Evolutionary conservation across 345 rosid species (phyloP), one percentile per base, ranked within the genome.

Genomic region (Populus simonii): DNA sequence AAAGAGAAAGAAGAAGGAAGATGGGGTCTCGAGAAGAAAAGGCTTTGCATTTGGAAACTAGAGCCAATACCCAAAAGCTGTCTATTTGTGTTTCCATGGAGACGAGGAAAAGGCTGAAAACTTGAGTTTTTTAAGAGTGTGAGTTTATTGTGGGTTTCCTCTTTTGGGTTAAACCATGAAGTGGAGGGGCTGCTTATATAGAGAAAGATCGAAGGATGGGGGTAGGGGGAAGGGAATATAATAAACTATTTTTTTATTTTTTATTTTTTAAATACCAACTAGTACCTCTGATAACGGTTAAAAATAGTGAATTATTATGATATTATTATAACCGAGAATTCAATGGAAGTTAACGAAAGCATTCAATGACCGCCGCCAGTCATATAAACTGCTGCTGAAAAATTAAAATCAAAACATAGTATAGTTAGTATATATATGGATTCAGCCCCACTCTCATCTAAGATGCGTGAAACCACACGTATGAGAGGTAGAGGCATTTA

Each of bases 21-120:
- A 83, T 11, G 43, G 80, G 39, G 71, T 75, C 72, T 8, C 55
- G 81, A 43, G 77, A 73, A 9, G 89, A 73, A 36, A 84, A 49
- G 39, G 80, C 59, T 51, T 53, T 65, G 78, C 81, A 78, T 74
- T 81, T 85, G 83, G 83, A 76, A 71, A 79, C 59, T n/a, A 85
- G 80, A 49, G 83, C 83, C 11, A 89, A 70, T 7, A 77, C 18
- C 86, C 88, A 87, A 55, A 84, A 70, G 80, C 59, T 74, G 4
- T 89, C 89, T 8, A 71, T 35, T 23, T 77, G 71, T 11, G 86
- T 83, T 72, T 76, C 88, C 90, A 89, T 89, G 39, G 73, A 23
- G 25, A 73, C 23, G 11, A 20, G 49, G 29, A 6, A 47, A n/a
- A 23, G 63, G 7, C n/a, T 13, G 27, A 22, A 15, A 7, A 29